Percentiles rank a stretch among this genome's conserved stretches.
These are phyloP conservation scores for Yamadazyma scolyti DNA, from an alignment of 805 yeast genomes.

Conservation along the genomic window DNA sequence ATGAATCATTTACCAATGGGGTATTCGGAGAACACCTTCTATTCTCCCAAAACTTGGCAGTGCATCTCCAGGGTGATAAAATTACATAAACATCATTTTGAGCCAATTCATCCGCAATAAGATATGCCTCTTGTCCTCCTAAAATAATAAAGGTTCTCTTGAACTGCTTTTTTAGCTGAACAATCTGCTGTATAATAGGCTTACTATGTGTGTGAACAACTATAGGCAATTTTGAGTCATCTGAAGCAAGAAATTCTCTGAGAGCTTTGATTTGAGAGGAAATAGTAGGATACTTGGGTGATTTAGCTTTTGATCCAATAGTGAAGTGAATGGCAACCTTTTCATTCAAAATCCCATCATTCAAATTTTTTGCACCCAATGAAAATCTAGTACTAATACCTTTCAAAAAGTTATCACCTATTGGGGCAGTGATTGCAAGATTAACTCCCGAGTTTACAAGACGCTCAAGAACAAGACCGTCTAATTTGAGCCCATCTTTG, in stretches of 20 bases:
- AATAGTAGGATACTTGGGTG: conserved; percentile 2
- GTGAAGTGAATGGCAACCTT: conserved; percentile 4
- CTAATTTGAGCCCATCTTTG: conserved; percentile 4
- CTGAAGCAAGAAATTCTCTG: conserved; percentile 1
- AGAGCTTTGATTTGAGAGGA: conserved; percentile 2
- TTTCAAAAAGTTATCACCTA: conserved; percentile 2
- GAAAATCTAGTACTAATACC: conserved; percentile 5
- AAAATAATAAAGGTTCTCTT: conserved; percentile 1
- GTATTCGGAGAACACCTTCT: conserved; percentile 7
- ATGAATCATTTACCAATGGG: conserved; percentile 3
- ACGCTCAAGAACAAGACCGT: conserved; percentile 2
- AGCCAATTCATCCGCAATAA: conserved; percentile 4
- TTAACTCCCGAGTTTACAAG: conserved; percentile 1
- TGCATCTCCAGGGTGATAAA: conserved; percentile 6
- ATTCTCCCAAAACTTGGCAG: conserved; percentile 6
- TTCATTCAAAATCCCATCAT: conserved; percentile 1
- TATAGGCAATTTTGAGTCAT: conserved; percentile 1
- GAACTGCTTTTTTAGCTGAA: conserved; percentile 1
- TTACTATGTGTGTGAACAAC: conserved; percentile 6
- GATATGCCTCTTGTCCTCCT: conserved; percentile 7
- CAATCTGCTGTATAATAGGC: conserved; percentile 4
- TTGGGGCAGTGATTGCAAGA: conserved; percentile 3
- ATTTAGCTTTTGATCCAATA: conserved; percentile 3
- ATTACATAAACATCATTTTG: conserved; percentile 2
- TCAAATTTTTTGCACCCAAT: conserved; percentile 1